Conservation (phyloP, 805 yeast species). For the Ogataea pignaliae region DNA sequence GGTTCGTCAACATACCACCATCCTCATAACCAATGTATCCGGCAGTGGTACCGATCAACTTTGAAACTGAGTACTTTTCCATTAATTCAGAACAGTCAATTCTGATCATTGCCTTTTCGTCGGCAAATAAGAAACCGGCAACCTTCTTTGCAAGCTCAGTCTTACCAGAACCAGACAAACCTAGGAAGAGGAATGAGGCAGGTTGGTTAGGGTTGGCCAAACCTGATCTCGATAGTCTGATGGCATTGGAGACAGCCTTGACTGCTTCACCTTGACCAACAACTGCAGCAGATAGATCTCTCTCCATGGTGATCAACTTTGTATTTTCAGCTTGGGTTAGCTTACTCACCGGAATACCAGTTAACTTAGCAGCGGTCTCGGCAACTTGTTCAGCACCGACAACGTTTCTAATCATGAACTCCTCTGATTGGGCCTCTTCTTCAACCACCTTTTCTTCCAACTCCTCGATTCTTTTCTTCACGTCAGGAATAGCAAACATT, state of each 20-base stretch:
- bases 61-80: slow-evolving; percentile 94
- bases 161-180: slow-evolving; percentile 97
- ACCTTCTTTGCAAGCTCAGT: slow-evolving; percentile 96
- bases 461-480: slow-evolving; percentile 67
- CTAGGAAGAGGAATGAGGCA: slow-evolving; percentile 89
- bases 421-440: slow-evolving; percentile 46
- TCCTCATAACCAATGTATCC: slow-evolving; percentile 97
- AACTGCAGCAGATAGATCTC: slow-evolving; percentile 71
- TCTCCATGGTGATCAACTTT: slow-evolving; percentile 93
- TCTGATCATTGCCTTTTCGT: slow-evolving; percentile 94
- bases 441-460: slow-evolving; percentile 76
- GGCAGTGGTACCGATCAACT: slow-evolving; percentile 94
- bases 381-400: slow-evolving; percentile 58
- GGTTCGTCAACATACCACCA: slow-evolving; percentile 95
- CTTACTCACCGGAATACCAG: slow-evolving; percentile 95
- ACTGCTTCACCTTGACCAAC: slow-evolving; percentile 97
- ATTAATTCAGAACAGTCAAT: slow-evolving; percentile 95
- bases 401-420: slow-evolving; percentile 75
- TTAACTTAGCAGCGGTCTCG: slow-evolving; percentile 58
- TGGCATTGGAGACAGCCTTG: slow-evolving; percentile 92
- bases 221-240: slow-evolving; percentile 90
- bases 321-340: slow-evolving; percentile 92
- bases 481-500: slow-evolving; percentile 95
- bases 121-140: slow-evolving; percentile 94
- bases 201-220: slow-evolving; percentile 96